Evolutionary conservation across 495 filamentous ascomycete genomes (phyloP).

Genomic region (Lasiosphaeris hirsuta): DNA sequence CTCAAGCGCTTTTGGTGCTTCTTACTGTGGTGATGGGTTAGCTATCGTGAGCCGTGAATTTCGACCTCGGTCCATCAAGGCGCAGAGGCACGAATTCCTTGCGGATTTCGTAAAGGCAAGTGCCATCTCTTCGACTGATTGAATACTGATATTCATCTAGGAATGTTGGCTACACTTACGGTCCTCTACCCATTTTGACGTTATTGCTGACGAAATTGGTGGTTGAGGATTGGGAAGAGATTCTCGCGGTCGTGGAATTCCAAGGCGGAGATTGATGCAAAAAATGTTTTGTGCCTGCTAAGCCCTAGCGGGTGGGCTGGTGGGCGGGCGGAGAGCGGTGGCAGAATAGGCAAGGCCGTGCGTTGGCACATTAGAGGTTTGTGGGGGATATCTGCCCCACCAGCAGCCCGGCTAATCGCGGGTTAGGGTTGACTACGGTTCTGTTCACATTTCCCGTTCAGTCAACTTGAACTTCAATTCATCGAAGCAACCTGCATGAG

Average conservation of each 20-base stretch:
- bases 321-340: conserved; percentile 22
- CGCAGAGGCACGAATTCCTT: background rate
- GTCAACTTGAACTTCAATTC: too few relatives aligned
- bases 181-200: conserved; percentile 49
- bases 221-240: conserved; percentile 26
- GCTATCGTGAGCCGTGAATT: conserved; percentile 15
- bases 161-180: conserved; percentile 37
- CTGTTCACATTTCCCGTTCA: too few relatives aligned
- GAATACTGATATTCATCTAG: background rate
- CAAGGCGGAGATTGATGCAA: conserved; percentile 17
- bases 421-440: too few relatives aligned
- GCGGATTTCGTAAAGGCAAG: too few relatives aligned
- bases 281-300: conserved; percentile 32
- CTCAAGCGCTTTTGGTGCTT: conserved; percentile 99
- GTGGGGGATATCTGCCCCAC: too few relatives aligned
- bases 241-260: conserved; percentile 18
- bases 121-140: background rate
- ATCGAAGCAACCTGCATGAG: too few relatives aligned
- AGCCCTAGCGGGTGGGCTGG: conserved; percentile 30
- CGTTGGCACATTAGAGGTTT: background rate
- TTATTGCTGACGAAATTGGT: conserved; percentile 31
- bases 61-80: background rate
- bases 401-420: too few relatives aligned
- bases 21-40: conserved; percentile 58
- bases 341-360: conserved; percentile 19